Base-by-base conservation (phyloP, 192 early-diverging fungal genomes). In the Spinellus fusiger region DNA sequence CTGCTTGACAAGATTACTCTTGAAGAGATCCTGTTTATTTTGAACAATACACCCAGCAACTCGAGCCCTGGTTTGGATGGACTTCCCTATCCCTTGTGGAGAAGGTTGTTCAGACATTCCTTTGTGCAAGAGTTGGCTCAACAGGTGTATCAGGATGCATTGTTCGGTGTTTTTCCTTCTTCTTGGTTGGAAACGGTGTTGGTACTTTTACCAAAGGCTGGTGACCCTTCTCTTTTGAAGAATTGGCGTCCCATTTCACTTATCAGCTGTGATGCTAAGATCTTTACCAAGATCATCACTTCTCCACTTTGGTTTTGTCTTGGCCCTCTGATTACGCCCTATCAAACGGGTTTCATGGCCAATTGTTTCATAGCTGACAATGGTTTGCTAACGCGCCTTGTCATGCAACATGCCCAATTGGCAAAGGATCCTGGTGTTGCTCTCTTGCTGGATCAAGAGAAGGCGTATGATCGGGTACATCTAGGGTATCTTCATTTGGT, bases 381-480 rank as follows among this genome's bases (percentile, higher is more conserved):
- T 44, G 40, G 40, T 5, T 7, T 1, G 40, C 40, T 22, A 44
- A 44, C 40, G 10, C 10, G 40, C 3, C 40, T 44, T 18, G 40
- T 18, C 10, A 44, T 44, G 40, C 18, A 3, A 18, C 10, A 12
- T 23, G 49, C 54, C 0, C 49, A 20, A 5, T 10, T 40, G 12
- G 20, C 9, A 2, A 6, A 16, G 4, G 5, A 33, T 16, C 5
- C n/a, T 44, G 61, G 26, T 3, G 49, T 65, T 22, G 64, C 56
- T 53, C n/a, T 62, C 10, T 37, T 53, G 6, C 18, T 71, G 8
- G 70, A 71, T 27, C 64, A 71, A 47, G 59, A 66, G 5, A 67
- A 67, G 35, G 70, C 65, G 0, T 73, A 67, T 51, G 70, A 73
- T 34, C 48, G 65, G 27, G 61, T 73, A 0, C 55, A 73, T 33